phyloP scores from a whole-genome alignment of 345 rosid genomes.

The Acer saccharum region DNA sequence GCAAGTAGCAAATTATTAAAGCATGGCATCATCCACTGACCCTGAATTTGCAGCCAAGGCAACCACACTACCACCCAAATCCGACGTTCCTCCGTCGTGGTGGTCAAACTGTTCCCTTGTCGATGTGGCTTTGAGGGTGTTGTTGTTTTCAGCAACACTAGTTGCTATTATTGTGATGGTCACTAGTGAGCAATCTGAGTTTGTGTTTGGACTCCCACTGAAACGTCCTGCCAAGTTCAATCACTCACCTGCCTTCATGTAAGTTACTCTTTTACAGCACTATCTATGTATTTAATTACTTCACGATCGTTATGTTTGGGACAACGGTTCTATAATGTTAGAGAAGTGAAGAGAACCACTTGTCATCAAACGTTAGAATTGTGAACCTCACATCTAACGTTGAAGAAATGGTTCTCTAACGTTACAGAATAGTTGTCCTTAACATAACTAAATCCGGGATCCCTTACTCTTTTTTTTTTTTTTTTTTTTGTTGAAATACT shows the following conservation, averaged over 20 bases:
- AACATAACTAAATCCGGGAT: no score
- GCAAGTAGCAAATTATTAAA: not conserved
- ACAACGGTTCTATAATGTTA: no score
- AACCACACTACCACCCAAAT: slow-evolving; percentile 19
- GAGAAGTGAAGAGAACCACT: no score
- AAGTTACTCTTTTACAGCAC: slow-evolving; percentile 13
- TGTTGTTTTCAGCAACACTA: slow-evolving; percentile 56
- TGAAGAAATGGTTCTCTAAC: no score
- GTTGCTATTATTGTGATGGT: slow-evolving; percentile 55
- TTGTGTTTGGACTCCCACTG: slow-evolving; percentile 22
- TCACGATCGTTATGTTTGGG: no score
- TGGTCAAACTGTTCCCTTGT: slow-evolving; percentile 20
- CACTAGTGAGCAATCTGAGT: slow-evolving; percentile 58
- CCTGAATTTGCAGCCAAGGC: slow-evolving; percentile 18
- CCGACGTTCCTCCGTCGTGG: slow-evolving; percentile 17
- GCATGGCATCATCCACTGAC: slow-evolving; percentile 44
- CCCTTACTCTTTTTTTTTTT: no score
- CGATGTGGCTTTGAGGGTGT: slow-evolving; percentile 51
- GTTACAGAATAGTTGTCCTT: no score
- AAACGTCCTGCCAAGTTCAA: slow-evolving; percentile 53
- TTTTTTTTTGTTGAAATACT: no score
- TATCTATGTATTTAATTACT: not conserved
- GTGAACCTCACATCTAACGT: not conserved
- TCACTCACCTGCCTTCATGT: slow-evolving; percentile 80
- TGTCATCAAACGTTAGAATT: no score